Conservation (phyloP, 106 monocot genomes). For the Narthecium ossifragum region DNA sequence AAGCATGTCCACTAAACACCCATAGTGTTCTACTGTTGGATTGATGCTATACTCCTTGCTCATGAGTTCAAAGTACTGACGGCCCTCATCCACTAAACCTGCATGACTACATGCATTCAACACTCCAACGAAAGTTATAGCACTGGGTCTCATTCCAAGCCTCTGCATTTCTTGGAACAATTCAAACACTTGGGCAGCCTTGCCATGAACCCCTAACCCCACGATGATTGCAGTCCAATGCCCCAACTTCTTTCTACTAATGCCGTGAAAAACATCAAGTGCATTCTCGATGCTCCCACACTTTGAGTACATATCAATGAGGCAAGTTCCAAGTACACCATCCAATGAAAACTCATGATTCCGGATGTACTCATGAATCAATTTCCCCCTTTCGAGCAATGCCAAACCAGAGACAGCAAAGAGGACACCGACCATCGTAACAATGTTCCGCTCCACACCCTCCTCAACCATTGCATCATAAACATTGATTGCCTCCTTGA, state of each 20-base stretch:
- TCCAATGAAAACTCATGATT: slow-evolving; percentile 7
- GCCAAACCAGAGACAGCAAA: slow-evolving; percentile 15
- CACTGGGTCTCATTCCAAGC: slow-evolving; percentile 6
- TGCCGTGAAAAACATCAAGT: slow-evolving; percentile 4
- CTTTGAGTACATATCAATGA: slow-evolving; percentile 23
- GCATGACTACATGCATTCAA: slow-evolving; percentile 21
- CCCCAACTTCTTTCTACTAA: slow-evolving; percentile 15
- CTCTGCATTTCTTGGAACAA: slow-evolving; percentile 11
- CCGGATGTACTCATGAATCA: slow-evolving; percentile 5
- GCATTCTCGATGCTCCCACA: slow-evolving; percentile 19
- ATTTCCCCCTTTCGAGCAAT: slow-evolving; percentile 8
- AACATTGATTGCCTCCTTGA: slow-evolving; percentile 3
- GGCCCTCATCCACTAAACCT: slow-evolving; percentile 21
- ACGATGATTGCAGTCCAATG: slow-evolving; percentile 26
- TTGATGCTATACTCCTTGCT: slow-evolving; percentile 8
- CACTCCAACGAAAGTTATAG: slow-evolving; percentile 12
- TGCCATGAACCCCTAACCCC: slow-evolving; percentile 21
- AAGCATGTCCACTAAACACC: slow-evolving; percentile 9
- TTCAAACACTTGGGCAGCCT: slow-evolving; percentile 5
- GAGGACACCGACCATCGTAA: slow-evolving; percentile 13
- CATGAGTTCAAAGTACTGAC: slow-evolving; percentile 13
- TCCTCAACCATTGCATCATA: slow-evolving; percentile 3
- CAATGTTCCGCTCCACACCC: not conserved
- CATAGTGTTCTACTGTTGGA: slow-evolving; percentile 18
- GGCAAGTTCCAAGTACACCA: slow-evolving; percentile 16